These are phyloP conservation scores for Fusarium oligoseptatum DNA, from an alignment of 2,329 filamentous ascomycete genomes.

Conservation along the genomic window DNA sequence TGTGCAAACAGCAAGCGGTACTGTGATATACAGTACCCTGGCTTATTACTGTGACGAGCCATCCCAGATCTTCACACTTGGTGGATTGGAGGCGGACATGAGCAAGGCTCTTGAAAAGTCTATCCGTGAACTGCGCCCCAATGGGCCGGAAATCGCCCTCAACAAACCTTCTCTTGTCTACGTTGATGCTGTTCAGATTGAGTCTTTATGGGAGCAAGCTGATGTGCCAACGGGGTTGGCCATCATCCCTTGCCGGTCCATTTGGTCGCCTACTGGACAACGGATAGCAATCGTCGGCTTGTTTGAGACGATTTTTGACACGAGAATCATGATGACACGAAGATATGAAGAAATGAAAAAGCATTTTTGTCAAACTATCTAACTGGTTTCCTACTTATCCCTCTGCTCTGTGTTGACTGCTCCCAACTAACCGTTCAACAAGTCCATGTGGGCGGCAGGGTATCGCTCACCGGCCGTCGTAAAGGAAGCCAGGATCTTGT, in stretches of 20 bases:
- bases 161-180: slow-evolving; percentile 51
- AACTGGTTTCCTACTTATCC: background rate
- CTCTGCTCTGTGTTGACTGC: background rate
- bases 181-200: slow-evolving; percentile 43
- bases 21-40: slow-evolving; percentile 50
- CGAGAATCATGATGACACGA: slow-evolving; percentile 24
- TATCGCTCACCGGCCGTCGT: slow-evolving; percentile 64
- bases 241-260: slow-evolving; percentile 54
- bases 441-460: slow-evolving; percentile 45
- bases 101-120: slow-evolving; percentile 39
- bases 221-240: slow-evolving; percentile 25
- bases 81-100: slow-evolving; percentile 35
- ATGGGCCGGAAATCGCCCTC: slow-evolving; percentile 3
- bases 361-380: background rate
- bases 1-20: slow-evolving; percentile 35
- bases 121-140: slow-evolving; percentile 38
- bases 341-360: slow-evolving; percentile 19
- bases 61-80: background rate
- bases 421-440: slow-evolving; percentile 34
- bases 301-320: slow-evolving; percentile 42
- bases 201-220: slow-evolving; percentile 30
- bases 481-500: slow-evolving; percentile 62
- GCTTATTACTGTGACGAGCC: slow-evolving; percentile 28
- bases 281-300: slow-evolving; percentile 52
- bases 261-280: slow-evolving; percentile 51